Percentiles rank a stretch among this genome's conserved stretches.
These are phyloP conservation scores for Russula ochroleuca DNA, from an alignment of 768 basidiomycete genomes.

Conservation along the genomic window DNA sequence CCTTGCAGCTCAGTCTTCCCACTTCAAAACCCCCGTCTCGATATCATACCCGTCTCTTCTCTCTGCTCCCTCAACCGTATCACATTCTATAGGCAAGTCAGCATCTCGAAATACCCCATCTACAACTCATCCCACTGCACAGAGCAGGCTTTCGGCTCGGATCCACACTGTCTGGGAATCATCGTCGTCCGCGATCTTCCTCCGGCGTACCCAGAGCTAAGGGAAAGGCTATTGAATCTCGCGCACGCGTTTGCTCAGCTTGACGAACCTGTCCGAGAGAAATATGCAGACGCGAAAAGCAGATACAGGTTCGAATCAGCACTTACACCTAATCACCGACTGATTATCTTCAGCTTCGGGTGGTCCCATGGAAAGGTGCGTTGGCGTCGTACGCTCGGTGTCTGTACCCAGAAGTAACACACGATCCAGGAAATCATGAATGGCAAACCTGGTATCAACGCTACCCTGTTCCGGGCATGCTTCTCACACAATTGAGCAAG, in stretches of 20 bases:
- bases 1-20: conserved; percentile 32
- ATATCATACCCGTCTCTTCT: conserved; percentile 61
- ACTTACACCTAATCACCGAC: neutral
- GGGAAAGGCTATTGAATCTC: conserved; percentile 69
- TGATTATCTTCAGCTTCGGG: conserved; percentile 59
- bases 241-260: conserved; percentile 73
- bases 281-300: conserved; percentile 65
- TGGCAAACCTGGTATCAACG: conserved; percentile 64
- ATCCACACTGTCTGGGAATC: conserved; percentile 71
- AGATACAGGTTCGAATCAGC: conserved; percentile 59
- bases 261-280: conserved; percentile 61
- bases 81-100: conserved; percentile 54
- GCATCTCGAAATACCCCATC: neutral
- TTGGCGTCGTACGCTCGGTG: neutral
- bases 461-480: neutral
- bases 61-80: conserved; percentile 49
- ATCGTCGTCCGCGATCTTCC: conserved; percentile 83
- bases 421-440: conserved; percentile 85
- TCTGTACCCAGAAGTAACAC: conserved; percentile 5
- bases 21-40: conserved; percentile 44
- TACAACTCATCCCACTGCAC: conserved; percentile 10
- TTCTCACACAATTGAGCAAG: conserved; percentile 40
- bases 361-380: conserved; percentile 93
- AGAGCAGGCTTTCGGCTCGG: conserved; percentile 83
- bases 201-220: conserved; percentile 50